Conservation (phyloP, 2,329 filamentous ascomycete genomes). For the Aureobasidium sp. region DNA sequence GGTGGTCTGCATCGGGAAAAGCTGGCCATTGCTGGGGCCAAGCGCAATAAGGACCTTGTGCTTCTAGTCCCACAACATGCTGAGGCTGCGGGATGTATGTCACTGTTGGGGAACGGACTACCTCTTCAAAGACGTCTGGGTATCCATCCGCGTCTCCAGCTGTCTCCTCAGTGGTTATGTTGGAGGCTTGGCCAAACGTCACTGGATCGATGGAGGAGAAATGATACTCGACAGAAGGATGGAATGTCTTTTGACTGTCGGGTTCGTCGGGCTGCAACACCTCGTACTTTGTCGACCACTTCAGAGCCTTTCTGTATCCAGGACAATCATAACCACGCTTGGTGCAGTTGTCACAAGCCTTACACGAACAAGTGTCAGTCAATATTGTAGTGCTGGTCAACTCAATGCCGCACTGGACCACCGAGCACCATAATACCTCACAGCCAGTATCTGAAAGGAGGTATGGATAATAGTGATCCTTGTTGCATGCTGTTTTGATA, state of each 20-base stretch:
- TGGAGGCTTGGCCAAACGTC: constrained; percentile 6
- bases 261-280: constrained; percentile 30
- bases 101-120: too few species aligned
- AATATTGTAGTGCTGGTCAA: neutral
- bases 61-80: neutral
- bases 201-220: constrained; percentile 18
- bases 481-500: neutral
- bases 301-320: constrained; percentile 41
- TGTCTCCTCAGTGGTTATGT: neutral
- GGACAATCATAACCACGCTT: constrained; percentile 39
- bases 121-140: neutral
- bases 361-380: neutral
- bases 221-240: constrained; percentile 17
- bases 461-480: neutral
- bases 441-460: neutral
- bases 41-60: neutral
- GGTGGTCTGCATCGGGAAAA: neutral
- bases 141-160: neutral
- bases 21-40: neutral
- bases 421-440: neutral
- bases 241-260: constrained; percentile 4
- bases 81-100: neutral
- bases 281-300: constrained; percentile 45
- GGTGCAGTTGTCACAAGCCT: constrained; percentile 37
- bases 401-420: neutral